Conservation (phyloP, 441 rosid species). For the Manihot esculenta region DNA sequence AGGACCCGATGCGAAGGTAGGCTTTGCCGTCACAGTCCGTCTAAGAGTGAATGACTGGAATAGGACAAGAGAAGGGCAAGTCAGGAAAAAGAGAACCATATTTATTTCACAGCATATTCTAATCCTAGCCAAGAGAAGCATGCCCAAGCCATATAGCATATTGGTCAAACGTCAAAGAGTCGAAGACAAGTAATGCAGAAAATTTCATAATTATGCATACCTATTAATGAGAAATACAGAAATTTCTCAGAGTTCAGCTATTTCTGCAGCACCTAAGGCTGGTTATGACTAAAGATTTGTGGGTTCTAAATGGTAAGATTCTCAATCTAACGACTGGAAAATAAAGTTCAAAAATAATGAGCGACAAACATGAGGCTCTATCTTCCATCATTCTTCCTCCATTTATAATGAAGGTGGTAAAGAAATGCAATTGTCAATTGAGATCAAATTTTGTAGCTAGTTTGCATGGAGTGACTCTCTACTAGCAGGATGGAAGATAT, state of each 20-base stretch:
- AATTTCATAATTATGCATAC: background rate
- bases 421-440: background rate
- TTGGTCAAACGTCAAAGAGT: background rate
- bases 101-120: background rate
- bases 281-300: background rate
- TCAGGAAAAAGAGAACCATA: constrained; percentile 5
- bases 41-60: constrained; percentile 71
- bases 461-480: background rate
- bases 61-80: background rate
- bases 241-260: background rate
- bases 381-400: background rate
- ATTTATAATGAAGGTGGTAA: background rate
- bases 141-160: background rate
- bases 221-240: too few relatives aligned
- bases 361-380: background rate
- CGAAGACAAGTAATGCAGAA: background rate
- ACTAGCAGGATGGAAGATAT: background rate
- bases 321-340: background rate
- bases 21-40: constrained; percentile 45
- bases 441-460: background rate
- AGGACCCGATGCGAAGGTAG: constrained; percentile 37
- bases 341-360: background rate
- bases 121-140: background rate
- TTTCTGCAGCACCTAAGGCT: background rate
- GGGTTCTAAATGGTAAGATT: background rate